A percentile compares a stretch with the other conserved stretches of the same genome.
phyloP scores from a whole-genome alignment of 805 yeast species.

The Saturnispora kantuleensis region DNA sequence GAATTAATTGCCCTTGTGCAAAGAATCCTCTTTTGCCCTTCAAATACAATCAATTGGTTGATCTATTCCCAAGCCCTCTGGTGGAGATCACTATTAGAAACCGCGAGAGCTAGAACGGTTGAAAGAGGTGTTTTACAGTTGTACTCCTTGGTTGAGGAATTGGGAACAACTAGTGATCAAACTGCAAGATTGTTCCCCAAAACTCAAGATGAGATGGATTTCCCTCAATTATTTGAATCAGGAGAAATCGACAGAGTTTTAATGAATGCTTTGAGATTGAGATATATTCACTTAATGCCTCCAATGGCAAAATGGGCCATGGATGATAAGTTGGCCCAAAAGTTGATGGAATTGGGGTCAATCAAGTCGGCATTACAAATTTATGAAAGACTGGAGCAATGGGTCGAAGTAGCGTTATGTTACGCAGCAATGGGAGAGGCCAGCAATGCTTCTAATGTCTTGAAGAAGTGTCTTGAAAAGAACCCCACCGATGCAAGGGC shows the following conservation, averaged over 20 bases:
- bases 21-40: conserved; percentile 52
- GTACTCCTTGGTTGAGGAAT: conserved; percentile 83
- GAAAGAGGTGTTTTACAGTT: conserved; percentile 92
- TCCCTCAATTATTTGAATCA: conserved; percentile 15
- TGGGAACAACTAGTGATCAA: conserved; percentile 53
- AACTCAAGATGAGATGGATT: conserved; percentile 22
- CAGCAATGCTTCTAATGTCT: conserved; percentile 54
- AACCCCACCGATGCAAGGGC: conserved; percentile 78
- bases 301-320: conserved; percentile 76
- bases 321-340: conserved; percentile 77
- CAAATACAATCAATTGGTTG: conserved; percentile 54
- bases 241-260: conserved; percentile 15
- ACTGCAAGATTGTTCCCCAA: conserved; percentile 43
- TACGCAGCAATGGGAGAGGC: conserved; percentile 78
- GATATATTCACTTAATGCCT: conserved; percentile 65
- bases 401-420: conserved; percentile 82
- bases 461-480: conserved; percentile 35
- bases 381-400: conserved; percentile 66
- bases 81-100: conserved; percentile 81
- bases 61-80: conserved; percentile 75
- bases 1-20: conserved; percentile 70
- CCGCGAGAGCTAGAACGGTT: conserved; percentile 71
- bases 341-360: conserved; percentile 76
- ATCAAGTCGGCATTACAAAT: conserved; percentile 82
- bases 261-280: conserved; percentile 43